Evolutionary conservation across 164 flowering plant genomes (phyloP).

Genomic region (Magnolia changhungtana): DNA sequence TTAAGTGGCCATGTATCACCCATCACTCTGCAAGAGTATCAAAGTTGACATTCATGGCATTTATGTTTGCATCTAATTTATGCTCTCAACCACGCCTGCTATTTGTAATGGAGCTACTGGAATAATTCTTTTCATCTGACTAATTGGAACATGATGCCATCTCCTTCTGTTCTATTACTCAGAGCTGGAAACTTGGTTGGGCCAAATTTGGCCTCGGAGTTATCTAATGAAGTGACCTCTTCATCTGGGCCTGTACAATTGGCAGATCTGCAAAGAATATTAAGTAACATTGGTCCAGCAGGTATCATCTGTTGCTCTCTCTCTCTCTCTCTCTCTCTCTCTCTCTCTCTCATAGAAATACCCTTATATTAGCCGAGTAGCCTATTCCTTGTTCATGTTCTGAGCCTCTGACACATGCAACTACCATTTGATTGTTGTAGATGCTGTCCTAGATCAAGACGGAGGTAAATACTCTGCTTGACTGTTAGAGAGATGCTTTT

Average conservation of each 20-base stretch:
- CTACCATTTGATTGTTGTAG: slow-evolving; percentile 30
- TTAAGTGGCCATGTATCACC: too few species aligned
- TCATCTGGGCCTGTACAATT: slow-evolving; percentile 81
- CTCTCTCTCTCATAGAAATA: neutral
- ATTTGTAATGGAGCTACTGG: neutral
- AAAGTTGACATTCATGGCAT: too few species aligned
- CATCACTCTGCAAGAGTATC: too few species aligned
- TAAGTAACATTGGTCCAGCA: slow-evolving; percentile 65
- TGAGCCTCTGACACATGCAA: slow-evolving; percentile 10
- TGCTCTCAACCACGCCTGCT: neutral
- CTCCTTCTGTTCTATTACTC: neutral
- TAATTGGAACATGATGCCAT: neutral
- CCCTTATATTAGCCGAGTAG: neutral
- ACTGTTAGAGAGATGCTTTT: neutral
- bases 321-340: neutral
- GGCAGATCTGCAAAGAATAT: slow-evolving; percentile 84
- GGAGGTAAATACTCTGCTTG: slow-evolving; percentile 44
- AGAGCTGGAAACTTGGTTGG: slow-evolving; percentile 72
- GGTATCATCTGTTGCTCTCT: slow-evolving; percentile 33
- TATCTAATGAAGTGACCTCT: slow-evolving; percentile 61
- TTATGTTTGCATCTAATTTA: too few species aligned
- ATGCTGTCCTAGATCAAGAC: slow-evolving; percentile 56
- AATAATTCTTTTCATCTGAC: neutral
- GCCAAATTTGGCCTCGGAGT: slow-evolving; percentile 51
- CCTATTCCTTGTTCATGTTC: neutral